Evolutionary conservation across 1,284 basidiomycete species (phyloP).

Genomic region (Mycosarcoma mackinlayi): DNA sequence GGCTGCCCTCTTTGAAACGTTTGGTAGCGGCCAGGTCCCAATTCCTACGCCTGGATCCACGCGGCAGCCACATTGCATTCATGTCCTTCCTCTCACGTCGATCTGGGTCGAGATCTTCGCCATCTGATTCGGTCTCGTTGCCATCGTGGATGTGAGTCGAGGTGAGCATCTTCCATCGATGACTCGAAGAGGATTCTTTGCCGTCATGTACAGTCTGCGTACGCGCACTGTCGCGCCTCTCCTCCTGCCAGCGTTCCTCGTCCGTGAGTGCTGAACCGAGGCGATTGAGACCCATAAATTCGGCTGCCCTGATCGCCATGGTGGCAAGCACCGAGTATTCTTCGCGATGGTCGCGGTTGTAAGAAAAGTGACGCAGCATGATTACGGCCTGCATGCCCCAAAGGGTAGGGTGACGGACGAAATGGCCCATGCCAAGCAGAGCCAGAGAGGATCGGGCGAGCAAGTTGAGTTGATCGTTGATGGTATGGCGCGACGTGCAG

Average conservation of each 20-base stretch:
- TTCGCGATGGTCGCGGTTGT: conserved; percentile 43
- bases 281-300: conserved; percentile 47
- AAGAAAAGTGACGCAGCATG: conserved; percentile 40
- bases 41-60: conserved; percentile 16
- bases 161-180: conserved; percentile 43
- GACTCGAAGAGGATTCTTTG: conserved; percentile 14
- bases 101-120: conserved; percentile 40
- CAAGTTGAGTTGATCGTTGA: conserved; percentile 29
- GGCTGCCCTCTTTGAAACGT: conserved; percentile 41
- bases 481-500: conserved; percentile 24
- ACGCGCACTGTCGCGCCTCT: conserved; percentile 13
- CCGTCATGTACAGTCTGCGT: conserved; percentile 7
- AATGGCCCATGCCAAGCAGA: conserved; percentile 30
- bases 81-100: conserved; percentile 31
- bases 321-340: conserved; percentile 29
- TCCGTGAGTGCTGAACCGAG: conserved; percentile 57
- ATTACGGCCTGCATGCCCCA: conserved; percentile 46
- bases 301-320: conserved; percentile 49
- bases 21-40: conserved; percentile 30
- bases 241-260: conserved; percentile 50
- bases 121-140: conserved; percentile 40
- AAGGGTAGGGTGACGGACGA: conserved; percentile 37
- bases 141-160: conserved; percentile 37
- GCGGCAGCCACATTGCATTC: conserved; percentile 45
- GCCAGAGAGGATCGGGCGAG: conserved; percentile 17